Evolutionary conservation across 2,329 filamentous ascomycete genomes (phyloP).

Genomic region (Colletotrichum sp.): DNA sequence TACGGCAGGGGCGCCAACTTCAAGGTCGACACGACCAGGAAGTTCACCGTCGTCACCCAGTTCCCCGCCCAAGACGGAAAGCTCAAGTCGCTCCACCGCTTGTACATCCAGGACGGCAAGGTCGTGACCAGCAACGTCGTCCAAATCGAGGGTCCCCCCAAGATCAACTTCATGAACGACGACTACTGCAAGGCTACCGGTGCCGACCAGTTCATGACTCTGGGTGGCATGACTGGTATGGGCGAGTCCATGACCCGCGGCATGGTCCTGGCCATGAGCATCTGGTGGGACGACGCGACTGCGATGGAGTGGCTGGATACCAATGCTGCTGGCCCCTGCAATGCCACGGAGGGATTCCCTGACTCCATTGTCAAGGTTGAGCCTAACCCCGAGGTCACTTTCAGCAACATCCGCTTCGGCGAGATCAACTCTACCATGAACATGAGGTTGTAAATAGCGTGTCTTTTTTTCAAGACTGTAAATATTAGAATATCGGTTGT

Average conservation of each 20-base stretch:
- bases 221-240: slow-evolving; percentile 46
- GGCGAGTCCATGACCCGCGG: slow-evolving; percentile 49
- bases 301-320: slow-evolving; percentile 64
- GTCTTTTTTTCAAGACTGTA: not conserved
- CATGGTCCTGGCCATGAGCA: slow-evolving; percentile 59
- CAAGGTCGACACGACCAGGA: slow-evolving; percentile 28
- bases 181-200: slow-evolving; percentile 29
- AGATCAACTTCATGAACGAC: slow-evolving; percentile 31
- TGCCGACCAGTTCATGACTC: slow-evolving; percentile 28
- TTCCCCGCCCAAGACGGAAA: slow-evolving; percentile 37
- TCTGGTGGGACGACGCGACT: slow-evolving; percentile 59
- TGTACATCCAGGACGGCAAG: slow-evolving; percentile 54
- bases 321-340: slow-evolving; percentile 58
- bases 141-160: slow-evolving; percentile 23
- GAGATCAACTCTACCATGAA: slow-evolving; percentile 47
- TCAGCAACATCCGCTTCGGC: slow-evolving; percentile 62
- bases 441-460: not conserved
- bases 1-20: slow-evolving; percentile 25
- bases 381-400: slow-evolving; percentile 55
- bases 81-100: slow-evolving; percentile 51
- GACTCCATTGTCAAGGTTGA: slow-evolving; percentile 45
- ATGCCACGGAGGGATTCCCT: slow-evolving; percentile 57
- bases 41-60: slow-evolving; percentile 47
- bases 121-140: slow-evolving; percentile 45
- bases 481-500: not conserved